Conservation (phyloP, 192 early-diverging fungal genomes). For the Rhizophagus prolifer region DNA sequence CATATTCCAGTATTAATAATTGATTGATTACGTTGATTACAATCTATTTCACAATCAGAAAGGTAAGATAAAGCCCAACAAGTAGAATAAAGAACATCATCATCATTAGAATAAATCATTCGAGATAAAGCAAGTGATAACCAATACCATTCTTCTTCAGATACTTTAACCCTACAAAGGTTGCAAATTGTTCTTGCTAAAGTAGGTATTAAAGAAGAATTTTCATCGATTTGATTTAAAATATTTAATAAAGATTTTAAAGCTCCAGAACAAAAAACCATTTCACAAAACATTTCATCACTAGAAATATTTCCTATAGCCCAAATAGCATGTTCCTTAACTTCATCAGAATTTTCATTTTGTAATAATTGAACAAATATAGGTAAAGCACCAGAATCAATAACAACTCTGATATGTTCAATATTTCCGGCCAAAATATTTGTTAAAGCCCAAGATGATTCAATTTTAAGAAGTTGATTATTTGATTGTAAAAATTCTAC, state of each 20-base stretch:
- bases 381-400: conserved; percentile 49
- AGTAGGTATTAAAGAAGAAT: conserved; percentile 69
- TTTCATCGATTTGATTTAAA: conserved; percentile 34
- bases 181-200: conserved; percentile 81
- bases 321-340: conserved; percentile 53
- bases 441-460: conserved; percentile 57
- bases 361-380: conserved; percentile 44
- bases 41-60: conserved; percentile 69
- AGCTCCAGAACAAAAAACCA: conserved; percentile 38
- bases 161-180: conserved; percentile 74
- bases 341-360: conserved; percentile 29
- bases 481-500: conserved; percentile 49
- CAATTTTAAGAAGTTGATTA: conserved; percentile 44
- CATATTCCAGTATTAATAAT: conserved; percentile 77
- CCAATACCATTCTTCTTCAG: conserved; percentile 72
- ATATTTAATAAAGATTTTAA: conserved; percentile 38
- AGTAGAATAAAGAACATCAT: conserved; percentile 75
- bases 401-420: conserved; percentile 45
- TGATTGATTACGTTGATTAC: conserved; percentile 60
- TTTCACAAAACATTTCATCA: conserved; percentile 47
- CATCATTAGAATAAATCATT: conserved; percentile 66
- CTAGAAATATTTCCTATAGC: conserved; percentile 57
- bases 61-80: conserved; percentile 85
- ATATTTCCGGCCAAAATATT: conserved; percentile 51
- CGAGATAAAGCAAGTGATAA: conserved; percentile 48